Conservation (phyloP, 768 basidiomycete genomes). For the Gloeophyllum trabeum region DNA sequence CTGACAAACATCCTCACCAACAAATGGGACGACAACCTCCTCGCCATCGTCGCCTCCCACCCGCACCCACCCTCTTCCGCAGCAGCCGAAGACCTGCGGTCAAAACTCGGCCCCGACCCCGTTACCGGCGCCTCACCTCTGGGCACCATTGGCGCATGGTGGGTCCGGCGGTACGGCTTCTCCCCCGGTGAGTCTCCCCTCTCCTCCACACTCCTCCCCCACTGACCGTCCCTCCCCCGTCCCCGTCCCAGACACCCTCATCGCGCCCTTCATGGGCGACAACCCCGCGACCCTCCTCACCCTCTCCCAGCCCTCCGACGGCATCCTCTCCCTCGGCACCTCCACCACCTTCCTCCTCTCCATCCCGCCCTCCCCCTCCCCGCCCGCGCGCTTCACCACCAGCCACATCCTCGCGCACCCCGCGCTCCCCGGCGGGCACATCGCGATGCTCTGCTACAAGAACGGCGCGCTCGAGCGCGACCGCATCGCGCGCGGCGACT, state of each 20-base stretch:
- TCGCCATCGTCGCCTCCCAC: slow-evolving; percentile 60
- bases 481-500: slow-evolving; percentile 44
- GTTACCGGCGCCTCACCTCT: slow-evolving; percentile 59
- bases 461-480: slow-evolving; percentile 77
- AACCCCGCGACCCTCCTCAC: slow-evolving; percentile 80
- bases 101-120: slow-evolving; percentile 69
- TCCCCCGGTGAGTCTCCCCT: slow-evolving; percentile 38
- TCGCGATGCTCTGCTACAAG: slow-evolving; percentile 91
- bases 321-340: slow-evolving; percentile 78
- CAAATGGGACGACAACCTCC: slow-evolving; percentile 61
- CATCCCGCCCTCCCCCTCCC: slow-evolving; percentile 49
- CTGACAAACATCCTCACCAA: slow-evolving; percentile 66
- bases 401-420: slow-evolving; percentile 71
- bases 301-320: slow-evolving; percentile 67
- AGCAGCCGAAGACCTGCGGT: slow-evolving; percentile 51
- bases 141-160: slow-evolving; percentile 58
- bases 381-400: slow-evolving; percentile 61
- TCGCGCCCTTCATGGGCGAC: slow-evolving; percentile 84
- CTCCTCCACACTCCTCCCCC: neutral
- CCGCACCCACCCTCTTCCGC: too few relatives aligned
- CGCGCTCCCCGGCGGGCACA: slow-evolving; percentile 47
- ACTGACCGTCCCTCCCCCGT: neutral
- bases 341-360: slow-evolving; percentile 81
- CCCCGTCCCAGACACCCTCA: slow-evolving; percentile 44
- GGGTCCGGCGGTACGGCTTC: slow-evolving; percentile 69